Percentiles rank a stretch among this genome's conserved stretches.
phyloP scores from a whole-genome alignment of 495 filamentous ascomycete genomes.

The Lophiostoma macrostomum region DNA sequence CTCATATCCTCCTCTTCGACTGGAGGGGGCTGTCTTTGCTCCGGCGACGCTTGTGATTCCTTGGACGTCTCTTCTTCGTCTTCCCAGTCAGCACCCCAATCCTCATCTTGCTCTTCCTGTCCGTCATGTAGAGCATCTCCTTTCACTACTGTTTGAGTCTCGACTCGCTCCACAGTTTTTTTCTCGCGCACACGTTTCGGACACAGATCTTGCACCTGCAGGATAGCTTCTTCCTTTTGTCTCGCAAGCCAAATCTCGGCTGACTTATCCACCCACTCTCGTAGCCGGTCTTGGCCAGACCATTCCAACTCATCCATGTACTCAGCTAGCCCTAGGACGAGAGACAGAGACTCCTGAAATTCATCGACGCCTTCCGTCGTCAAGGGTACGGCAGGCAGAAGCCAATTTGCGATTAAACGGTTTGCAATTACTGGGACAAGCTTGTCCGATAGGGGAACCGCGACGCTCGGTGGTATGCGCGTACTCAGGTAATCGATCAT shows the following conservation, averaged over 20 bases:
- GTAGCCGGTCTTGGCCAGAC: slow-evolving; percentile 64
- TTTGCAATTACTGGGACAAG: slow-evolving; percentile 65
- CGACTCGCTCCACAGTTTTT: slow-evolving; percentile 72
- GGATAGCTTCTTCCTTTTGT: slow-evolving; percentile 71
- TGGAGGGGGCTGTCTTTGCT: slow-evolving; percentile 48
- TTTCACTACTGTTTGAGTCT: slow-evolving; percentile 72
- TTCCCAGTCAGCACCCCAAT: slow-evolving; percentile 76
- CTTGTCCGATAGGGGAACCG: slow-evolving; percentile 58
- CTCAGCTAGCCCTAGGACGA: slow-evolving; percentile 60
- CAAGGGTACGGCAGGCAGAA: slow-evolving; percentile 71
- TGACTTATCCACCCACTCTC: slow-evolving; percentile 75
- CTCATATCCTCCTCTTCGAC: slow-evolving; percentile 56
- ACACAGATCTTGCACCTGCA: slow-evolving; percentile 66
- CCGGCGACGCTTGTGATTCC: neutral
- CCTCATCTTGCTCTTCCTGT: slow-evolving; percentile 51
- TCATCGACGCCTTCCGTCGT: slow-evolving; percentile 63
- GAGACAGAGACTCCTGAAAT: slow-evolving; percentile 63
- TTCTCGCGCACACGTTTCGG: slow-evolving; percentile 59
- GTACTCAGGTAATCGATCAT: slow-evolving; percentile 65
- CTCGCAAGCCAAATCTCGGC: slow-evolving; percentile 84
- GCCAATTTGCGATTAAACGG: slow-evolving; percentile 66
- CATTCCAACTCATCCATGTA: slow-evolving; percentile 61
- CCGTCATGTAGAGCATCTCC: slow-evolving; percentile 61
- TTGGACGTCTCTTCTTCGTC: slow-evolving; percentile 55
- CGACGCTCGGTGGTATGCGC: slow-evolving; percentile 61